phyloP scores from a whole-genome alignment of 2,329 filamentous ascomycete species.

The Colletotrichum sp. region DNA sequence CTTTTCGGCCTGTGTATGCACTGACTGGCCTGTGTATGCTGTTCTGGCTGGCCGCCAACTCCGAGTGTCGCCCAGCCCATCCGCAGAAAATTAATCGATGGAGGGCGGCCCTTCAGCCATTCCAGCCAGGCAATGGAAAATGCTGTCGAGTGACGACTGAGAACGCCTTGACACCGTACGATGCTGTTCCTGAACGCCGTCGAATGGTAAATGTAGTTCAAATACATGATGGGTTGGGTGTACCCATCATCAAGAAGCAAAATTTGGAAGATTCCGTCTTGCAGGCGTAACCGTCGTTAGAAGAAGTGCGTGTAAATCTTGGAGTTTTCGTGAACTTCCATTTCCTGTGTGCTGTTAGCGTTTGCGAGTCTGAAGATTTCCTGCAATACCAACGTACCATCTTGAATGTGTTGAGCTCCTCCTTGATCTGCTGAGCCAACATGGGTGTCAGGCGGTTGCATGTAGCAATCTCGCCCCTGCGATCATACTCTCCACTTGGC shows the following conservation, averaged over 20 bases:
- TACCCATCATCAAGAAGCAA: constrained; percentile 29
- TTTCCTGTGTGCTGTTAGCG: constrained; percentile 74
- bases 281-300: constrained; percentile 61
- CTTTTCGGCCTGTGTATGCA: constrained; percentile 4
- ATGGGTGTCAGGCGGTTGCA: constrained; percentile 98
- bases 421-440: constrained; percentile 98
- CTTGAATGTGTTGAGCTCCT: constrained; percentile 99
- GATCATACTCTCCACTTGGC: constrained; percentile 94
- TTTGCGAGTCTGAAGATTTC: not conserved
- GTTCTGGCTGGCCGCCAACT: not conserved
- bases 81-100: constrained; percentile 32
- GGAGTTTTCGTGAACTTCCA: constrained; percentile 98
- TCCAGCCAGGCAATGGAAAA: constrained; percentile 11
- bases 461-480: constrained; percentile 93
- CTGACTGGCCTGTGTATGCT: constrained; percentile 4
- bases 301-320: constrained; percentile 99
- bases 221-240: constrained; percentile 51
- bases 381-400: constrained; percentile 70
- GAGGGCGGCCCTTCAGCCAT: constrained; percentile 25
- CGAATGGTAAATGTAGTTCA: constrained; percentile 51
- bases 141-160: constrained; percentile 34
- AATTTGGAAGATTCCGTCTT: constrained; percentile 31
- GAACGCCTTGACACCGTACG: constrained; percentile 64
- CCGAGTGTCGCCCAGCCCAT: constrained; percentile 3
- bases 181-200: constrained; percentile 63